Evolutionary conservation across 805 yeast species (phyloP), one percentile per base, ranked within the genome.

Genomic region (Starmerella vitae): DNA sequence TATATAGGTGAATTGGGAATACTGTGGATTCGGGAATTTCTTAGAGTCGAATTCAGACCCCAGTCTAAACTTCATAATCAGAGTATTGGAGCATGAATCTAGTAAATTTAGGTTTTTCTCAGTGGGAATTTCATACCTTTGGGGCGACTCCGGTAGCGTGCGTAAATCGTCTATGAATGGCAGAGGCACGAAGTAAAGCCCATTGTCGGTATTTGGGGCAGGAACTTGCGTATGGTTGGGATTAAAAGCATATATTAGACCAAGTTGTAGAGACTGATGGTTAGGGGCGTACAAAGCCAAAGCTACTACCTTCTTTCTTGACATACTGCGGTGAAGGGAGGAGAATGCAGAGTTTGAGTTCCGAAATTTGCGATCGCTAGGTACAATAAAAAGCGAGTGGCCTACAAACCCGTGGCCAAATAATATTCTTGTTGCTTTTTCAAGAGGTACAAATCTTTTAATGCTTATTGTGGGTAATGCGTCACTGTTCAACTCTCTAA

Each of bases 151-250:
- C 27, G 96, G 95, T 3, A 73, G 56, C 25, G 70, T 65, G 37
- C 96, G 64, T 3, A 84, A 58, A 54, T 83, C 88, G 48, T 84
- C 93, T 13, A 72, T 59, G 64, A 71, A 79, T 1, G 97, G 95
- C 18, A 81, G 49, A 22, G 68, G 65, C 7, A 79, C 66, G 40
- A 85, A 56, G 35, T 77, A 74, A 45, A 88, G 71, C 0, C 95
- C 95, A 41, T 79, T 74, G 0, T 21, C 18, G 1, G 44, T 14
- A 5, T 8, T 28, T 2, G 47, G 47, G 2, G 20, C 17, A 4
- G 33, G 36, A 2, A 22, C 33, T 3, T 18, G 19, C n/a, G 30
- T 31, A 17, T 19, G 20, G 9, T 28, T 34, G 7, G 41, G 33
- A 7, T 14, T 30, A 34, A 24, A 37, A 1, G 48, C 46, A 14